A percentile compares a stretch with the other conserved stretches of the same genome.
phyloP scores from a whole-genome alignment of 1,284 basidiomycete species.

The Heterobasidion parviporum region DNA sequence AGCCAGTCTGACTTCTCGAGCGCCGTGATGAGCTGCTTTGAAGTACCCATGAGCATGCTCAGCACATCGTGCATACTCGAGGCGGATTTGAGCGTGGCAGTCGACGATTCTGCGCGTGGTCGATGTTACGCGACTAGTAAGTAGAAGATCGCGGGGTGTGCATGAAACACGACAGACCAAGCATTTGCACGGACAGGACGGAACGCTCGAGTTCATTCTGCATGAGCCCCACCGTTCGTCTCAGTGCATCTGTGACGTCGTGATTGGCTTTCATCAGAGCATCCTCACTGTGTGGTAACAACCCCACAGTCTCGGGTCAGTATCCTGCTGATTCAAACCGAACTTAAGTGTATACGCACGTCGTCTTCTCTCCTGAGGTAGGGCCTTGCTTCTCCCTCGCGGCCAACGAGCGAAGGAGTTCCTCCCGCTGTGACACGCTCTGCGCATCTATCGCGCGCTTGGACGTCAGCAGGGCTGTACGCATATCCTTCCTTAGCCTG shows the following conservation, averaged over 20 bases:
- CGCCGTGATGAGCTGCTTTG: constrained; percentile 75
- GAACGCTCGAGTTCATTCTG: constrained; percentile 87
- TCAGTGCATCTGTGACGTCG: constrained; percentile 81
- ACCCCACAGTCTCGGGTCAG: not conserved
- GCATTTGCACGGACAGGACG: constrained; percentile 77
- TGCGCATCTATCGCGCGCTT: constrained; percentile 64
- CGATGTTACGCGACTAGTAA: not conserved
- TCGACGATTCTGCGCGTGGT: constrained; percentile 62
- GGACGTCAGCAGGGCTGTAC: constrained; percentile 59
- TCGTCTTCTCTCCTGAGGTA: constrained; percentile 41
- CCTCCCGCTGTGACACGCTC: constrained; percentile 49
- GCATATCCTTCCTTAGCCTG: constrained; percentile 49
- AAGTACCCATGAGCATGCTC: constrained; percentile 65
- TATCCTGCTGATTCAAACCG: not conserved
- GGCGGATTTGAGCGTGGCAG: constrained; percentile 65
- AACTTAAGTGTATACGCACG: constrained; percentile 29
- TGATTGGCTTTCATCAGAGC: constrained; percentile 80
- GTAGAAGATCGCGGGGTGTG: not conserved
- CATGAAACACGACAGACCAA: constrained; percentile 44
- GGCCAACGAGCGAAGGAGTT: constrained; percentile 48
- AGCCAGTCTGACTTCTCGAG: constrained; percentile 87
- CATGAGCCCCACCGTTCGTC: constrained; percentile 79
- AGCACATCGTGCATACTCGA: constrained; percentile 77
- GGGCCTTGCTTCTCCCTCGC: constrained; percentile 33
- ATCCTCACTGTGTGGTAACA: constrained; percentile 52